phyloP scores from a whole-genome alignment of 495 filamentous ascomycete genomes.

The Aspergillus indologenus region DNA sequence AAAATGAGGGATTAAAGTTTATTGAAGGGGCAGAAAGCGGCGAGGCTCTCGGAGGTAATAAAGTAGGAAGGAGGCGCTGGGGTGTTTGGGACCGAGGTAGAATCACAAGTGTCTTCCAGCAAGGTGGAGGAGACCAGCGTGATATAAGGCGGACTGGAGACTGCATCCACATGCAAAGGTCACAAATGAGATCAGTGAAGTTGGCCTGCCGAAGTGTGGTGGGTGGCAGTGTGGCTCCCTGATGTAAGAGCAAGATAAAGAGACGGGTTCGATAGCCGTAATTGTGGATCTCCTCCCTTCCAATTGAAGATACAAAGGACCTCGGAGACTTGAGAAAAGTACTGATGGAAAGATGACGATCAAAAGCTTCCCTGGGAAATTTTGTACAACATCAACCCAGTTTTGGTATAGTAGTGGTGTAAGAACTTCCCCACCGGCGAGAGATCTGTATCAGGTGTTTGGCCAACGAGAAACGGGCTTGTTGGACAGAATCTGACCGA shows the following conservation, averaged over 20 bases:
- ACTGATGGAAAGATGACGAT: conserved; percentile 7
- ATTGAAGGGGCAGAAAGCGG: background rate
- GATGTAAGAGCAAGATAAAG: conserved; percentile 15
- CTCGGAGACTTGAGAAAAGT: conserved; percentile 3
- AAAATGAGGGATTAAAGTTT: conserved; percentile 2
- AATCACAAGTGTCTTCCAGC: conserved; percentile 13
- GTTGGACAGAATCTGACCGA: background rate
- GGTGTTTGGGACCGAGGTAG: conserved; percentile 22
- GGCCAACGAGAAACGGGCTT: background rate
- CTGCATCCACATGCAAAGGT: conserved; percentile 20
- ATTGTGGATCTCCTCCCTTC: conserved; percentile 23
- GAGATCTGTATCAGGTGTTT: background rate
- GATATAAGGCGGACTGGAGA: conserved; percentile 18
- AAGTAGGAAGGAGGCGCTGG: conserved; percentile 13
- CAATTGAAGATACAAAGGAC: conserved; percentile 4
- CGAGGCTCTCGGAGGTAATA: conserved; percentile 5
- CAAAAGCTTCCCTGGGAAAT: conserved; percentile 2
- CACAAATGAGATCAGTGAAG: conserved; percentile 8
- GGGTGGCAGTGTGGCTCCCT: conserved; percentile 11
- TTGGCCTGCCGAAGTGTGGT: background rate
- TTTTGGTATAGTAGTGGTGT: conserved; percentile 1
- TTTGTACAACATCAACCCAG: background rate
- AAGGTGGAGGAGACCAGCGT: conserved; percentile 12
- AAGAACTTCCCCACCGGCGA: background rate
- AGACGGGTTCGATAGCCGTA: conserved; percentile 17